Percentiles rank a stretch among this genome's conserved stretches.
These are phyloP conservation scores for Heterobasidion parviporum DNA, from an alignment of 1,284 basidiomycete species.

Conservation along the genomic window DNA sequence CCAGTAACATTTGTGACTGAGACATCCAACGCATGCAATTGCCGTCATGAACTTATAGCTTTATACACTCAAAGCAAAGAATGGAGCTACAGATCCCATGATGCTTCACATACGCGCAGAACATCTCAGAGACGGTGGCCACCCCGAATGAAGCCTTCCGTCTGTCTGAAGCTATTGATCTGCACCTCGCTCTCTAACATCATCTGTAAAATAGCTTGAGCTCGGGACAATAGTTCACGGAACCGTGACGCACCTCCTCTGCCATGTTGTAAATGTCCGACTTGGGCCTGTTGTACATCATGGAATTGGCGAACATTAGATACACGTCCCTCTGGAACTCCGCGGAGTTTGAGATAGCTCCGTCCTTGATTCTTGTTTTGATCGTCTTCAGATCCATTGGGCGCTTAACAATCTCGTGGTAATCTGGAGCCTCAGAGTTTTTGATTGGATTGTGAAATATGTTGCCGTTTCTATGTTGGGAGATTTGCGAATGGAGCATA, in stretches of 20 bases:
- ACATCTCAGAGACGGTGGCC: neutral
- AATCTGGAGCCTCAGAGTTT: slow-evolving; percentile 81
- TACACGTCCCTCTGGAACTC: slow-evolving; percentile 88
- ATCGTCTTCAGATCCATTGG: slow-evolving; percentile 93
- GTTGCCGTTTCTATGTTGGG: slow-evolving; percentile 77
- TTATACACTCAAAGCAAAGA: too few species aligned
- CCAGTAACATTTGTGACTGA: too few species aligned
- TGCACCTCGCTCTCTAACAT: slow-evolving; percentile 75
- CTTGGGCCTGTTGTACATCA: slow-evolving; percentile 88
- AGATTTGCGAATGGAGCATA: slow-evolving; percentile 76
- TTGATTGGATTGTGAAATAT: slow-evolving; percentile 91
- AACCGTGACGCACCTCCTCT: slow-evolving; percentile 56
- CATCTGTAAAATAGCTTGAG: slow-evolving; percentile 45
- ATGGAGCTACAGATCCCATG: too few species aligned
- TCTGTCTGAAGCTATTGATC: slow-evolving; percentile 71
- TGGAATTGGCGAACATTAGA: slow-evolving; percentile 92
- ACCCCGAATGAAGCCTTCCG: slow-evolving; percentile 48
- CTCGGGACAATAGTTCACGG: neutral
- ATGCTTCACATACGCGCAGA: too few species aligned
- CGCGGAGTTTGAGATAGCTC: slow-evolving; percentile 66
- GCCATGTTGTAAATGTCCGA: slow-evolving; percentile 84
- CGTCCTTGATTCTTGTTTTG: slow-evolving; percentile 75
- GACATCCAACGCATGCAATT: too few species aligned
- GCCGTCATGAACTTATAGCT: too few species aligned
- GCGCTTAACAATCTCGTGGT: slow-evolving; percentile 82